Evolutionary conservation across 352 stramenopile species (phyloP).

Genomic region (Pythium coloratum): DNA sequence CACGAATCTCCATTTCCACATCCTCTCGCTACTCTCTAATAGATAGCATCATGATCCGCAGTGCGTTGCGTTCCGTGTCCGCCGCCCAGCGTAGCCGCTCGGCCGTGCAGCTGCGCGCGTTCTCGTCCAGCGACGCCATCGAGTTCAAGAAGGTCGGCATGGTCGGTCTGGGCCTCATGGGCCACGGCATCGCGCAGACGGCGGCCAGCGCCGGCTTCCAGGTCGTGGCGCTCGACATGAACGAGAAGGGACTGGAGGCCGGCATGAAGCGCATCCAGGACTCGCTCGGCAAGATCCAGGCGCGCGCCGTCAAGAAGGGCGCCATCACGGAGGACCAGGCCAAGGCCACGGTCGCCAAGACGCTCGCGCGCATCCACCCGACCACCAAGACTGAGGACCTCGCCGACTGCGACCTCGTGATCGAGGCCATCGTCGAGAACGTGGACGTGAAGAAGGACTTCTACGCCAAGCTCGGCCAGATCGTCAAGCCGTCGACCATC

Average conservation of each 20-base stretch:
- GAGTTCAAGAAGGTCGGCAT: conserved; percentile 91
- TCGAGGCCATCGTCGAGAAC: conserved; percentile 99
- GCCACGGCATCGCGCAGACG: conserved; percentile 96
- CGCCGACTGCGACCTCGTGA: conserved; percentile 93
- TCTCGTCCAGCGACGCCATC: conserved; percentile 26
- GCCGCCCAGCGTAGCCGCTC: conserved; percentile 9
- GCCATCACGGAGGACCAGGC: conserved; percentile 82
- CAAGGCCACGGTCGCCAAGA: conserved; percentile 57
- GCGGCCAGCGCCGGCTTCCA: conserved; percentile 83
- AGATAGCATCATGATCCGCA: conserved; percentile 11
- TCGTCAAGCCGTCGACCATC: conserved; percentile 92
- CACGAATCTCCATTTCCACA: background rate
- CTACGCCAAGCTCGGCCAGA: conserved; percentile 91
- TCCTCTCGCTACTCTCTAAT: background rate
- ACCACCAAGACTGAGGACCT: conserved; percentile 89
- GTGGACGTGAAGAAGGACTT: conserved; percentile 92
- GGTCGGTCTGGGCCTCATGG: conserved; percentile 97
- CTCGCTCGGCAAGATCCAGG: conserved; percentile 89
- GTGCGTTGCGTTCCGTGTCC: conserved; percentile 14
- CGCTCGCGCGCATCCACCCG: conserved; percentile 82
- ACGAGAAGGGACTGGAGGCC: conserved; percentile 68
- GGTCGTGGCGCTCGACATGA: conserved; percentile 83
- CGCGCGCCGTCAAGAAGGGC: conserved; percentile 87
- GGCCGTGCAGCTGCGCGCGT: conserved; percentile 2
- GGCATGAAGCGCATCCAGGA: conserved; percentile 91